Conservation (phyloP, 805 yeast genomes). For the Saccharomycopsis fermentans region DNA sequence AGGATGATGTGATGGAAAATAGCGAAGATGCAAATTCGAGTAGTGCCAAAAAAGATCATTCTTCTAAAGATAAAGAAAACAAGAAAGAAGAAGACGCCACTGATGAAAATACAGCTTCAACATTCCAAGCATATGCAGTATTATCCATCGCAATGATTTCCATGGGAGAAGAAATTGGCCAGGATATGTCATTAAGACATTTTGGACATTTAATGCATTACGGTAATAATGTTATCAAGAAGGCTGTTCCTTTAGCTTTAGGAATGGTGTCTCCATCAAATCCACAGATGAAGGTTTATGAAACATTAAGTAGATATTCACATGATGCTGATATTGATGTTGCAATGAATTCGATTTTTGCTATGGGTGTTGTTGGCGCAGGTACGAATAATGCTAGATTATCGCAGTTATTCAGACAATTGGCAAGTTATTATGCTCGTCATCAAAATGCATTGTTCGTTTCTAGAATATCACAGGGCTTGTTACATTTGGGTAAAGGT, state of each 20-base stretch:
- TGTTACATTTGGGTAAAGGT: conserved; percentile 93
- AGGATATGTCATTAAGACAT: conserved; percentile 94
- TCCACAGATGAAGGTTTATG: conserved; percentile 95
- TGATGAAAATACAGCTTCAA: conserved; percentile 36
- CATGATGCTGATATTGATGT: conserved; percentile 93
- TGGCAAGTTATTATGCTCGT: conserved; percentile 86
- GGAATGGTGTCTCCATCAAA: conserved; percentile 87
- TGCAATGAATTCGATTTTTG: conserved; percentile 86
- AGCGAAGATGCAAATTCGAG: conserved; percentile 20
- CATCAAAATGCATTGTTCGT: conserved; percentile 85
- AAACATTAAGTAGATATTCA: conserved; percentile 88
- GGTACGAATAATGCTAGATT: conserved; percentile 98
- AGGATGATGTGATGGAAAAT: conserved; percentile 18
- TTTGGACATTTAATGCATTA: conserved; percentile 97
- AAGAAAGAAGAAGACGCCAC: conserved; percentile 22
- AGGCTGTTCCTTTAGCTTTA: conserved; percentile 98
- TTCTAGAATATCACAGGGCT: conserved; percentile 91
- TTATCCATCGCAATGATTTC: conserved; percentile 90
- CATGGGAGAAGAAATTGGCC: conserved; percentile 97
- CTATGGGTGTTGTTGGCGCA: conserved; percentile 97
- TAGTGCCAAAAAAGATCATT: conserved; percentile 15
- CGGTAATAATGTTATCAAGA: conserved; percentile 81
- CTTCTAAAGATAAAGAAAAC: conserved; percentile 18
- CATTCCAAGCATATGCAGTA: conserved; percentile 80
- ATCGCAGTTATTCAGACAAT: conserved; percentile 89